These are phyloP conservation scores for Leishmania gerbilli DNA, from an alignment of 208 protist species.

Conservation along the genomic window DNA sequence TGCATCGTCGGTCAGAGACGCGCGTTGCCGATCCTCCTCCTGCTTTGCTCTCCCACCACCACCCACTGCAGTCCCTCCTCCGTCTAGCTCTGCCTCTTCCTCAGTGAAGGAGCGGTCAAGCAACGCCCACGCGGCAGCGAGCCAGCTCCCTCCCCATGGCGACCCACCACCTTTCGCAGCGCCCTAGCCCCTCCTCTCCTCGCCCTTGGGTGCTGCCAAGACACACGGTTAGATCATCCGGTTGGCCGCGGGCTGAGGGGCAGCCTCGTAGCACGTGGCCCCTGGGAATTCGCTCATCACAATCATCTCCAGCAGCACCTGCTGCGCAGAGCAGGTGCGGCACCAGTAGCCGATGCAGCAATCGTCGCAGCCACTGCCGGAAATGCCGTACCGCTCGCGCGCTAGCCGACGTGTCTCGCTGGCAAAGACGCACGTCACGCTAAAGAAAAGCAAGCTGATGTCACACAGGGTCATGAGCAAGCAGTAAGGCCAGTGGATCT, in stretches of 20 bases:
- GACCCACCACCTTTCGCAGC: background rate
- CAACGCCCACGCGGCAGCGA: background rate
- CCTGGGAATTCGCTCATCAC: slow-evolving; percentile 59
- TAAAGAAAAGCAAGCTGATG: background rate
- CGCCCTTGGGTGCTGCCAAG: background rate
- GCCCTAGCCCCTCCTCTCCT: background rate
- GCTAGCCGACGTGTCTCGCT: slow-evolving; percentile 16
- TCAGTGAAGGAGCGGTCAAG: background rate
- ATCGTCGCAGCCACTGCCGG: slow-evolving; percentile 20
- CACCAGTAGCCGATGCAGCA: slow-evolving; percentile 42
- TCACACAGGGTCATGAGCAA: slow-evolving; percentile 15
- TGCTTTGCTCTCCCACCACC: background rate
- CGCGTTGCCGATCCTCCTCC: background rate
- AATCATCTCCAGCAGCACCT: slow-evolving; percentile 69
- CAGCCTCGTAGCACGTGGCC: slow-evolving; percentile 43
- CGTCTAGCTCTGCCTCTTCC: background rate
- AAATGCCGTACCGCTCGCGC: slow-evolving; percentile 37
- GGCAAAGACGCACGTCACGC: slow-evolving; percentile 24
- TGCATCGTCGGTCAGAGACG: background rate
- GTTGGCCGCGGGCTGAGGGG: slow-evolving; percentile 21
- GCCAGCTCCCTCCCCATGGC: background rate
- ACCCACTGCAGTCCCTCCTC: background rate
- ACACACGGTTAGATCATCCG: slow-evolving; percentile 27
- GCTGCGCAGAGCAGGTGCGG: slow-evolving; percentile 43
- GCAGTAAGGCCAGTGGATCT: slow-evolving; percentile 35